Base-by-base conservation (phyloP, 345 rosid species). In the Linum usitatissimum region DNA sequence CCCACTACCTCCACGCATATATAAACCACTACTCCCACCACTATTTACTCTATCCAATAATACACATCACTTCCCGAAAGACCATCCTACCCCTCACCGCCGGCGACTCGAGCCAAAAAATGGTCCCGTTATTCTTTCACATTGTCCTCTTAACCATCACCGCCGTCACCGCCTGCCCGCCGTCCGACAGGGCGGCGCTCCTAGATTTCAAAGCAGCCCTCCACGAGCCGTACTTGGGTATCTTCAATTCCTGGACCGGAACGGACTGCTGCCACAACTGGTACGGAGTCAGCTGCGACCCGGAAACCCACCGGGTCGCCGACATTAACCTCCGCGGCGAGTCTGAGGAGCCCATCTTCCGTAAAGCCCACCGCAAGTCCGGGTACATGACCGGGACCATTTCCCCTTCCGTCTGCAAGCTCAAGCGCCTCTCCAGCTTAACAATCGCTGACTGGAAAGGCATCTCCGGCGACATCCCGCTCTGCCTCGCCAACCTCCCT, bases 371-470 rank as follows among this genome's bases (percentile, higher is more conserved):
- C 55, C 78, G 88, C 7, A 64, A 34, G 38, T 34, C 92, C 62
- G 96, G 96, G 8, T 84, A 28, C 81, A 91, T 88, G 96, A 88
- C 86, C 42, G 97, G 96, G 0, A 59, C 68, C 56, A 86, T 91
- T 68, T 79, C 91, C 6, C 79, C 88, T 0, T 64, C 84, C 0
- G 73, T 91, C 8, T 91, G 98, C 59, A 75, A 70, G 57, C 83
- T 88, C 20, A 3, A 79, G 19, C 72, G 83, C 34, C 96, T 91
- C 62, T 83, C 94, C 58, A 77, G 82, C 59, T 60, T 88, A 63
- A 88, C 77, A 5, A 71, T 91, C 34, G 91, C 97, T 23, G 95
- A 91, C 45, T 91, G 96, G 98, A 88, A 91, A 74, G 98, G 92
- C 3, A 88, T 91, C 64, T 51, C 88, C 34, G 95, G 98, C 13